Percentiles rank a stretch among this genome's conserved stretches.
Evolutionary conservation across 1,139 yeast genomes (phyloP).

Genomic region (Saccharomyces hybrid): DNA sequence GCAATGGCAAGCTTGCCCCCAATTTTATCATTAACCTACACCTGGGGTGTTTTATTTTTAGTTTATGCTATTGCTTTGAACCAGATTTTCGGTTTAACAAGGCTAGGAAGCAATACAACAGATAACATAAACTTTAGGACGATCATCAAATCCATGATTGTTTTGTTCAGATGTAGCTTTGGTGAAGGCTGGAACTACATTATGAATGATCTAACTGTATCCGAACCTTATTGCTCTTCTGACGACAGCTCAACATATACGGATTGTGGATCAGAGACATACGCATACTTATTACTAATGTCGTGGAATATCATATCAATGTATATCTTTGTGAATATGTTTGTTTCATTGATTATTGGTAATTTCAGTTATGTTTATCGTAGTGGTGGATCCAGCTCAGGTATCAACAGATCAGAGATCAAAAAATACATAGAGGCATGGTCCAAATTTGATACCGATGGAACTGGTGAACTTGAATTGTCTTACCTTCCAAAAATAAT

Average conservation of each 20-base stretch:
- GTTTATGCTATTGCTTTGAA: slow-evolving; percentile 89
- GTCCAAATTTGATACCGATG: slow-evolving; percentile 71
- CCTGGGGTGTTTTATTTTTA: slow-evolving; percentile 79
- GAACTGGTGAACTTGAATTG: slow-evolving; percentile 63
- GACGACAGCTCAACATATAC: slow-evolving; percentile 38
- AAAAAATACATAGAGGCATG: slow-evolving; percentile 67
- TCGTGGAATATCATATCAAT: slow-evolving; percentile 88
- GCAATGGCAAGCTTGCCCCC: slow-evolving; percentile 80
- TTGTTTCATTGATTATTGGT: slow-evolving; percentile 83
- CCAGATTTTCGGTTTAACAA: slow-evolving; percentile 85
- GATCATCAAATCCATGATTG: slow-evolving; percentile 48
- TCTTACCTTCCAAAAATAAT: slow-evolving; percentile 52
- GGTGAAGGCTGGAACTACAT: slow-evolving; percentile 97
- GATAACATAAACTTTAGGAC: slow-evolving; percentile 74
- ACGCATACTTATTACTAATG: slow-evolving; percentile 72
- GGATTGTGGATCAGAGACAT: slow-evolving; percentile 75
- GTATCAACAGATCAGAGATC: slow-evolving; percentile 66
- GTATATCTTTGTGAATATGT: slow-evolving; percentile 91
- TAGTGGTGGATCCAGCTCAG: slow-evolving; percentile 42
- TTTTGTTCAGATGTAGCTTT: slow-evolving; percentile 65
- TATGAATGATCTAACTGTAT: slow-evolving; percentile 67
- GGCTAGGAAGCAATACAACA: slow-evolving; percentile 67
- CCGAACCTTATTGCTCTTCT: slow-evolving; percentile 56
- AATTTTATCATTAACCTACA: slow-evolving; percentile 60
- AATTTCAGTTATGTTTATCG: slow-evolving; percentile 82